These are phyloP conservation scores for Asclepias syriaca DNA, from an alignment of 257 asterid genomes.

Conservation along the genomic window DNA sequence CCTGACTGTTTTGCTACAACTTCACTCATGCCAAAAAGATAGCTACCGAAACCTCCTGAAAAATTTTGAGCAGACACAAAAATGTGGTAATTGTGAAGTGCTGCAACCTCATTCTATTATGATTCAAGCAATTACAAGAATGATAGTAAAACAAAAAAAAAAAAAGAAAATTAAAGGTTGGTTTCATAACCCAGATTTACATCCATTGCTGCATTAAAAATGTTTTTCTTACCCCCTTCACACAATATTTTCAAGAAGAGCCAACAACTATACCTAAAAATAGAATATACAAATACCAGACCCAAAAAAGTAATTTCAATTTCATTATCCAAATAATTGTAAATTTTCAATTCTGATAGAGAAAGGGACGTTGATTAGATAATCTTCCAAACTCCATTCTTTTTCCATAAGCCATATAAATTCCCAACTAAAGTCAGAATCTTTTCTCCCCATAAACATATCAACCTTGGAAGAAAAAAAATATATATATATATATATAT, in stretches of 20 bases:
- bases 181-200: no score
- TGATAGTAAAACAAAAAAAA: no score
- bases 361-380: not conserved
- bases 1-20: constrained; percentile 58
- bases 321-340: not conserved
- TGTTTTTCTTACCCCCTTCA: no score
- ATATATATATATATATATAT: no score
- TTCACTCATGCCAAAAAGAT: constrained; percentile 88
- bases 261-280: no score
- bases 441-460: not conserved
- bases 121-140: not conserved
- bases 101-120: not conserved
- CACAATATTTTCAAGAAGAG: no score
- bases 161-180: no score
- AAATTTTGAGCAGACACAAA: not conserved
- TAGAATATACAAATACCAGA: no score
- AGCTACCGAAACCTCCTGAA: constrained; percentile 93
- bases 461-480: not conserved
- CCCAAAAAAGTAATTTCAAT: not conserved
- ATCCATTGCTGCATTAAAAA: no score
- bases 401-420: not conserved
- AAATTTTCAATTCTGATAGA: not conserved
- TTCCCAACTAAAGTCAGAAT: not conserved
- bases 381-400: not conserved
- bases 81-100: not conserved